Conservation (phyloP, 306 rosid genomes). For the Begonia fuchsioides region DNA sequence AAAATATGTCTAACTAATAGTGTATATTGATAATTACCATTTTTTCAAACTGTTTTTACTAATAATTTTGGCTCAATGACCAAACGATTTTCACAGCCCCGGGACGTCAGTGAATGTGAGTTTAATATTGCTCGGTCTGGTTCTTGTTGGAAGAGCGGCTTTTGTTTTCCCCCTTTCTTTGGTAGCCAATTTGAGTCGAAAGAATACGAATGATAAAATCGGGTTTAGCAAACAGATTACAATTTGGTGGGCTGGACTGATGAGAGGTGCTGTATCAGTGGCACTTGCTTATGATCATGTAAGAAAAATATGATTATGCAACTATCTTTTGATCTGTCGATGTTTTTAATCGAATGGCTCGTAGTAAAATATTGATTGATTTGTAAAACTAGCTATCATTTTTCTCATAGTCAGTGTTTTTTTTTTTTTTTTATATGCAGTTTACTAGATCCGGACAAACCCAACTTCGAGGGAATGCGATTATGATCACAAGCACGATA, state of each 20-base stretch:
- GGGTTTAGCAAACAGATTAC: slow-evolving; percentile 43
- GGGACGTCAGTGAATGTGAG: slow-evolving; percentile 29
- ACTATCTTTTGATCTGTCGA: too few species aligned
- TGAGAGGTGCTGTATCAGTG: slow-evolving; percentile 57
- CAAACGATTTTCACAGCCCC: slow-evolving; percentile 28
- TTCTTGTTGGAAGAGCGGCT: slow-evolving; percentile 53
- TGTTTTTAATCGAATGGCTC: too few species aligned
- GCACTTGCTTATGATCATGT: slow-evolving; percentile 54
- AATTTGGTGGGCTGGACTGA: slow-evolving; percentile 63
- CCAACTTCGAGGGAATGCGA: slow-evolving; percentile 28
- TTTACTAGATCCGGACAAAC: slow-evolving; percentile 42
- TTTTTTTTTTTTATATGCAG: slow-evolving; percentile 16
- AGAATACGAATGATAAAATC: slow-evolving; percentile 26
- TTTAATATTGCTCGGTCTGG: slow-evolving; percentile 31
- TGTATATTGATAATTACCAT: too few species aligned
- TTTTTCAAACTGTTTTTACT: background rate
- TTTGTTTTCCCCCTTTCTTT: slow-evolving; percentile 47
- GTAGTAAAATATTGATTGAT: too few species aligned
- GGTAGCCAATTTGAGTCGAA: slow-evolving; percentile 31
- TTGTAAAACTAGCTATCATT: background rate
- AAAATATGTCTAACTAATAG: too few species aligned
- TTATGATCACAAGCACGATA: slow-evolving; percentile 53
- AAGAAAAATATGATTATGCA: background rate
- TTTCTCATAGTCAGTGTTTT: background rate
- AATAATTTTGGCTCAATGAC: background rate